Conservation (phyloP, 1,284 basidiomycete genomes). For the Exobasidium cylindrosporum region DNA sequence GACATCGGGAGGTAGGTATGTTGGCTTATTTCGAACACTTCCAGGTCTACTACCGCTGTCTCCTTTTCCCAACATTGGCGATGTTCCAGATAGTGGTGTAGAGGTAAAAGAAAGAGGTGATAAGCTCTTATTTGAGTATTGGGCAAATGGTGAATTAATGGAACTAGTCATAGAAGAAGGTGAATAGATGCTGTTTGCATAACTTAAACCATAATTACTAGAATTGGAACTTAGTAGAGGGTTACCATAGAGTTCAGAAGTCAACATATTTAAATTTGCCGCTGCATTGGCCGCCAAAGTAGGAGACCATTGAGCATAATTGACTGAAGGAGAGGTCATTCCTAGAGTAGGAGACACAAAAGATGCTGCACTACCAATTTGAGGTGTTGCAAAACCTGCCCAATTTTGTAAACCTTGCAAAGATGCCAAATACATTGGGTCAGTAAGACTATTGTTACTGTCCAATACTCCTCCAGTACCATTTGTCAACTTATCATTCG, state of each 20-base stretch:
- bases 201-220: neutral
- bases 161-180: neutral
- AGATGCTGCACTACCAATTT: neutral
- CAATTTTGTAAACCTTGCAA: neutral
- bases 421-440: neutral
- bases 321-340: neutral
- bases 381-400: neutral
- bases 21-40: neutral
- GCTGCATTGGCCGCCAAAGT: neutral
- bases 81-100: neutral
- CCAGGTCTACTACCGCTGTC: constrained; percentile 2
- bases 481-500: neutral
- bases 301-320: neutral
- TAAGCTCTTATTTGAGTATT: neutral
- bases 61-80: neutral
- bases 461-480: too few relatives aligned
- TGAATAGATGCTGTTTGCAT: neutral
- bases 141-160: neutral
- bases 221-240: neutral
- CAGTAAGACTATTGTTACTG: neutral
- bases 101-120: neutral
- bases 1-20: constrained; percentile 10
- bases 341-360: neutral
- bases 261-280: neutral
- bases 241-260: neutral